phyloP scores from a whole-genome alignment of 2,329 filamentous ascomycete species.

The Pyrenochaeta sp. region DNA sequence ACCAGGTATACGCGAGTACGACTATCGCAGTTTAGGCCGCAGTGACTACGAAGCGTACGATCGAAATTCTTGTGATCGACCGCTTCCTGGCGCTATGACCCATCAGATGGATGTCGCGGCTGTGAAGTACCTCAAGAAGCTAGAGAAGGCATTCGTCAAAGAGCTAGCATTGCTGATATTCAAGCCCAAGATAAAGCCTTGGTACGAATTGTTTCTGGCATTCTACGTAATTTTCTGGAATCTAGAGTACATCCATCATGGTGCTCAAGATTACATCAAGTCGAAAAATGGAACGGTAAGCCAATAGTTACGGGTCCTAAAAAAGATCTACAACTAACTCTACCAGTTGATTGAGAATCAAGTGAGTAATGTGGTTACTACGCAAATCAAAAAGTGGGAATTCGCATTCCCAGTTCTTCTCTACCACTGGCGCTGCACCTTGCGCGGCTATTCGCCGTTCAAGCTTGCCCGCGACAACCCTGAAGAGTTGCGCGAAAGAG shows the following conservation, averaged over 20 bases:
- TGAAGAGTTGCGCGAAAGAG: slow-evolving; percentile 37
- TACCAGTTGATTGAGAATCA: slow-evolving; percentile 38
- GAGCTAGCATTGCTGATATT: slow-evolving; percentile 39
- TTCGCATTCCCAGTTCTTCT: slow-evolving; percentile 40
- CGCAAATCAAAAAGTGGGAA: slow-evolving; percentile 47
- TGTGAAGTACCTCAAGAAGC: slow-evolving; percentile 39
- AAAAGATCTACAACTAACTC: slow-evolving; percentile 16
- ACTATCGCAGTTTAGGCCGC: slow-evolving; percentile 37
- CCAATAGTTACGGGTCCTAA: not conserved
- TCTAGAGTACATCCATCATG: slow-evolving; percentile 45
- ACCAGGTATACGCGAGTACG: slow-evolving; percentile 41
- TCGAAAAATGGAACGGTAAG: slow-evolving; percentile 47
- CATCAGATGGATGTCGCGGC: slow-evolving; percentile 49
- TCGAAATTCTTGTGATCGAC: slow-evolving; percentile 39
- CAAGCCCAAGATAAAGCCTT: slow-evolving; percentile 44
- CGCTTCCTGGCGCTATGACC: slow-evolving; percentile 44
- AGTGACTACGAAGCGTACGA: slow-evolving; percentile 47
- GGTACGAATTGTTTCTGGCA: slow-evolving; percentile 47
- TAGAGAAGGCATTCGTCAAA: slow-evolving; percentile 41
- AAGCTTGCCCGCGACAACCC: slow-evolving; percentile 45
- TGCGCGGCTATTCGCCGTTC: slow-evolving; percentile 43
- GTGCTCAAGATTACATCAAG: slow-evolving; percentile 43
- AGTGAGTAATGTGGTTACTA: slow-evolving; percentile 42
- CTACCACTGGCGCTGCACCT: slow-evolving; percentile 41
- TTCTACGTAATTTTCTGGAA: slow-evolving; percentile 48